Percentiles rank a stretch among this genome's conserved stretches.
phyloP scores from a whole-genome alignment of 192 early-diverging fungal genomes.

The Paraglomus brasilianum region DNA sequence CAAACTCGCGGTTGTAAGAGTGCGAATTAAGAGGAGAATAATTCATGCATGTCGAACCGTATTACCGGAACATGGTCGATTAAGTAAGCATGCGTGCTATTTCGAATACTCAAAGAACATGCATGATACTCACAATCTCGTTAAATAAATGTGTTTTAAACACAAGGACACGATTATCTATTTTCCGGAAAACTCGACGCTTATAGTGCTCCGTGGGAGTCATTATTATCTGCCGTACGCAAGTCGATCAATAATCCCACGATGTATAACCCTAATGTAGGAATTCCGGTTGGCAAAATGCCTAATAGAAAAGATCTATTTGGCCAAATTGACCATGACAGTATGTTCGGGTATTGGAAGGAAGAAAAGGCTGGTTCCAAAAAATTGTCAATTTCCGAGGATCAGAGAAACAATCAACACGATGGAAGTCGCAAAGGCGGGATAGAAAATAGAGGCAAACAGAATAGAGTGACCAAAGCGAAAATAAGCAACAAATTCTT shows the following conservation, averaged over 20 bases:
- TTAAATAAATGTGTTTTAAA: not conserved
- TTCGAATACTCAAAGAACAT: not conserved
- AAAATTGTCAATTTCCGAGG: no score
- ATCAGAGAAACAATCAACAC: no score
- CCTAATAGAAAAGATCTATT: no score
- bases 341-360: no score
- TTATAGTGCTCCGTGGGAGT: not conserved
- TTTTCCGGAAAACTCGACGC: constrained; percentile 3
- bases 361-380: no score
- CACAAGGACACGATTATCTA: constrained; percentile 21
- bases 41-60: constrained; percentile 4
- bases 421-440: no score
- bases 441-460: no score
- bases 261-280: not conserved
- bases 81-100: not conserved
- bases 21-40: constrained; percentile 9
- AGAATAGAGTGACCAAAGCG: no score
- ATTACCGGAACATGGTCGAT: constrained; percentile 1
- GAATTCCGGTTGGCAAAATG: no score
- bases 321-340: no score
- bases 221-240: not conserved
- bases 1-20: constrained; percentile 16
- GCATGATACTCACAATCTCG: not conserved
- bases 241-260: not conserved
- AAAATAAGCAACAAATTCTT: no score